A percentile compares a stretch with the other conserved stretches of the same genome.
These are phyloP conservation scores for Fusarium dlaminii DNA, from an alignment of 2,329 filamentous ascomycete genomes.

Conservation along the genomic window DNA sequence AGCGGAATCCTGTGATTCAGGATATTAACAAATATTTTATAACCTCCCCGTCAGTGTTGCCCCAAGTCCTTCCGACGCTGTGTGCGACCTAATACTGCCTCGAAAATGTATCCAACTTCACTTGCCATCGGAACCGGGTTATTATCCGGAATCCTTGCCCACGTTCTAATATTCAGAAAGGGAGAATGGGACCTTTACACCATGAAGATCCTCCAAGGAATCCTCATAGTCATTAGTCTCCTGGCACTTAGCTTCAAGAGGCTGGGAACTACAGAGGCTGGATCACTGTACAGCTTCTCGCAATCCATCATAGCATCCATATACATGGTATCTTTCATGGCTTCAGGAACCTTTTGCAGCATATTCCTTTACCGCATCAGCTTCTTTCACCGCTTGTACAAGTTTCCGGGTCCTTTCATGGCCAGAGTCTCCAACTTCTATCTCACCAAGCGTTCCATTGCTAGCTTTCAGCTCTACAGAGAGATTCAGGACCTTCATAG, in stretches of 20 bases:
- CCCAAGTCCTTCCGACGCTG: not conserved
- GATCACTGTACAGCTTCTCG: rapidly evolving
- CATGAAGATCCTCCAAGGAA: not conserved
- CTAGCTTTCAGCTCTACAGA: not conserved
- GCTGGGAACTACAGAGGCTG: not conserved
- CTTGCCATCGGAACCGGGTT: not conserved
- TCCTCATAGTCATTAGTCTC: not conserved
- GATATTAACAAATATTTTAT: rapidly evolving
- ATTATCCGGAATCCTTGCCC: not conserved
- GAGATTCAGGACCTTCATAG: not conserved
- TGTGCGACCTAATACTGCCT: rapidly evolving
- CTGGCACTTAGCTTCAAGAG: not conserved
- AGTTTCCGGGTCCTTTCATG: not conserved
- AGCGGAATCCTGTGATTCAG: not conserved
- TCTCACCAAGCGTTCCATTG: not conserved
- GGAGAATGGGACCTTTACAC: not conserved
- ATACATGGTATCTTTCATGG: not conserved
- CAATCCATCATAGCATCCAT: not conserved
- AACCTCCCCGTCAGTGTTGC: rapidly evolving
- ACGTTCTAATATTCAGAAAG: not conserved
- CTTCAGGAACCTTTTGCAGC: not conserved
- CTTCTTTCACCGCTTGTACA: not conserved
- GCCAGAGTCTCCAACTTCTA: not conserved
- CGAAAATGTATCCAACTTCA: not conserved
- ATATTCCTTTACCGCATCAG: not conserved